Conservation (phyloP, 2,329 filamentous ascomycete genomes). For the Fusarium equiseti region DNA sequence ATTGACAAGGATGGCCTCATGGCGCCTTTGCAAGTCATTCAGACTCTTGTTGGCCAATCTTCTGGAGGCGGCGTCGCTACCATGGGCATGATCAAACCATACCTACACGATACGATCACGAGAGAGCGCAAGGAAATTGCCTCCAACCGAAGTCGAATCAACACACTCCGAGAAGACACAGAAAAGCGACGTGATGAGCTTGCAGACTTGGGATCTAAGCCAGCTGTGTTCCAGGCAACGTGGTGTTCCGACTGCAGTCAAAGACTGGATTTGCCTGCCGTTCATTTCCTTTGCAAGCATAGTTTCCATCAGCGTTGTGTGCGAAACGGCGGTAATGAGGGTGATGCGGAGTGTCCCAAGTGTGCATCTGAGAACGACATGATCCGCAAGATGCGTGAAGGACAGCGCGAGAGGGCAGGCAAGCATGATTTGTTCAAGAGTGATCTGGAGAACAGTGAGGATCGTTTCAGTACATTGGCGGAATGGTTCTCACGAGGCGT, state of each 20-base stretch:
- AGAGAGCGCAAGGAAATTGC: slow-evolving; percentile 88
- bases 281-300: slow-evolving; percentile 98
- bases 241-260: slow-evolving; percentile 86
- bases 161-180: slow-evolving; percentile 87
- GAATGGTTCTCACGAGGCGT: slow-evolving; percentile 97
- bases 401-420: slow-evolving; percentile 87
- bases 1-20: slow-evolving; percentile 93
- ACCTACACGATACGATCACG: slow-evolving; percentile 88
- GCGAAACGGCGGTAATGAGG: slow-evolving; percentile 63
- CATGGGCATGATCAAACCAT: slow-evolving; percentile 97
- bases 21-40: slow-evolving; percentile 96
- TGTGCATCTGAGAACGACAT: slow-evolving; percentile 88
- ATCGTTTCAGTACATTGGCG: slow-evolving; percentile 89
- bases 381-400: slow-evolving; percentile 85
- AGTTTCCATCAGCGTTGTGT: slow-evolving; percentile 95
- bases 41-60: slow-evolving; percentile 79
- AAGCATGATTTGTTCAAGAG: slow-evolving; percentile 90
- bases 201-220: slow-evolving; percentile 79
- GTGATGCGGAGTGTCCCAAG: slow-evolving; percentile 83
- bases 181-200: slow-evolving; percentile 83
- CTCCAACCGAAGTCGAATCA: slow-evolving; percentile 82
- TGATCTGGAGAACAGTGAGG: slow-evolving; percentile 80
- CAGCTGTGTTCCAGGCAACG: slow-evolving; percentile 89
- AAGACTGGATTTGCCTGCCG: slow-evolving; percentile 84
- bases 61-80: slow-evolving; percentile 76